Base-by-base conservation (phyloP, 495 filamentous ascomycete species). In the Penicillium argentinense region DNA sequence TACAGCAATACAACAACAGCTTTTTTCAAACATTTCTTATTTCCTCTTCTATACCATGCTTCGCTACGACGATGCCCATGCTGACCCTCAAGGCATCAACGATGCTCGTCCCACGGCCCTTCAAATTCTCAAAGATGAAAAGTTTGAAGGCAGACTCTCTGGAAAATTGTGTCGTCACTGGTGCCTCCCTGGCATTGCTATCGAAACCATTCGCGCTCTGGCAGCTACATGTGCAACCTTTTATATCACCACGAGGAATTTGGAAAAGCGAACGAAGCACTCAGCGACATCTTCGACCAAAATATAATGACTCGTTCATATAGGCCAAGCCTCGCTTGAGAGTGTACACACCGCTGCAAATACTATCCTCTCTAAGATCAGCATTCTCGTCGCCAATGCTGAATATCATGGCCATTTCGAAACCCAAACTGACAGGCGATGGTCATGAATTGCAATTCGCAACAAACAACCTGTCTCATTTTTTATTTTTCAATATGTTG, bases 21-120 rank as follows among this genome's bases (percentile, higher is more conserved):
- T 28, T 47, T 19, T 17, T 36, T 17, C 22, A 16, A 27, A 33
- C n/a, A 33, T 14, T 33, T 33, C 30, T 14, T n/a, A 33, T 13
- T 26, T 9, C n/a, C 14, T 12, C 6, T 19, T 21, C 30, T 39
- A 34, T 13, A 39, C 5, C 8, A 48, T 48, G 45, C 33, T 45
- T 39, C 45, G 28, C 22, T 80, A 81, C 54, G 55, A 68, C 25
- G 66, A 60, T 39, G 60, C 55, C 5, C 72, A 78, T 53, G 47
- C 40, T n/a, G 53, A 64, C 22, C 64, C 64, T 11, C 44, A 73
- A 39, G 79, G 80, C 7, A 57, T 71, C n/a, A 73, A 76, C 3
- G 79, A 84, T 60, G 59, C 63, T 11, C 77, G 80, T 12, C 78
- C 78, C 17, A 83, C 79, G 5, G 79, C 74, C 11, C 48, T 75